Conservation (phyloP, 2,329 filamentous ascomycete genomes). For the Aureobasidium zeae region DNA sequence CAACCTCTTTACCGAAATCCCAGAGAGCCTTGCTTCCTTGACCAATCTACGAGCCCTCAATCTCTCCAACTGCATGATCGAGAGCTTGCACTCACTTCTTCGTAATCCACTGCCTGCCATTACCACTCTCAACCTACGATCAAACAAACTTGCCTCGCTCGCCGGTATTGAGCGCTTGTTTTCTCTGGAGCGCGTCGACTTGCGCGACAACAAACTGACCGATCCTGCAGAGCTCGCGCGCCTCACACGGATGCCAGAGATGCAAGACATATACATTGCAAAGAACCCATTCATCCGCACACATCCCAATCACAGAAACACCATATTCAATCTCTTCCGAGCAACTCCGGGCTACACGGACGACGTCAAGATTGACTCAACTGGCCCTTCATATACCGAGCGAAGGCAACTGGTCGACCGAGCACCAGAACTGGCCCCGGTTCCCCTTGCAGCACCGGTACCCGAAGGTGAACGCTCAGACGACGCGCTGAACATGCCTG, state of each 20-base stretch:
- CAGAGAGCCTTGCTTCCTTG: conserved; percentile 77
- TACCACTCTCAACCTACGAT: conserved; percentile 81
- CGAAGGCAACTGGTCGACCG: conserved; percentile 76
- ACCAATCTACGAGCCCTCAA: conserved; percentile 87
- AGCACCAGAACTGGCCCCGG: conserved; percentile 62
- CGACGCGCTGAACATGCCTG: conserved; percentile 8
- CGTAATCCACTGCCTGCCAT: conserved; percentile 86
- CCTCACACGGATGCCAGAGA: conserved; percentile 80
- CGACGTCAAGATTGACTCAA: conserved; percentile 80
- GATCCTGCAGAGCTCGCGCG: conserved; percentile 86
- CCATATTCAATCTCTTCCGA: conserved; percentile 93
- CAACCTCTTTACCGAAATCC: conserved; percentile 90
- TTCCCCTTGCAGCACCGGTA: conserved; percentile 60
- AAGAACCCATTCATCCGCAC: conserved; percentile 88
- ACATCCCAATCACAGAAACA: conserved; percentile 73
- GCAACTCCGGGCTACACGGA: conserved; percentile 81
- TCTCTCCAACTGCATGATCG: conserved; percentile 95
- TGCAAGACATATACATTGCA: conserved; percentile 84
- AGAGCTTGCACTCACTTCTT: conserved; percentile 77
- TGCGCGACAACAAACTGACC: conserved; percentile 82
- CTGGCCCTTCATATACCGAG: conserved; percentile 75
- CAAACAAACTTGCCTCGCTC: conserved; percentile 76
- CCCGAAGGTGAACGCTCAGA: conserved; percentile 6
- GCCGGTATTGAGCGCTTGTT: conserved; percentile 83
- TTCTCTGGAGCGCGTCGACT: conserved; percentile 79